Evolutionary conservation across 192 early-diverging fungal species (phyloP).

Genomic region (Rhizoclosmatium globosum): DNA sequence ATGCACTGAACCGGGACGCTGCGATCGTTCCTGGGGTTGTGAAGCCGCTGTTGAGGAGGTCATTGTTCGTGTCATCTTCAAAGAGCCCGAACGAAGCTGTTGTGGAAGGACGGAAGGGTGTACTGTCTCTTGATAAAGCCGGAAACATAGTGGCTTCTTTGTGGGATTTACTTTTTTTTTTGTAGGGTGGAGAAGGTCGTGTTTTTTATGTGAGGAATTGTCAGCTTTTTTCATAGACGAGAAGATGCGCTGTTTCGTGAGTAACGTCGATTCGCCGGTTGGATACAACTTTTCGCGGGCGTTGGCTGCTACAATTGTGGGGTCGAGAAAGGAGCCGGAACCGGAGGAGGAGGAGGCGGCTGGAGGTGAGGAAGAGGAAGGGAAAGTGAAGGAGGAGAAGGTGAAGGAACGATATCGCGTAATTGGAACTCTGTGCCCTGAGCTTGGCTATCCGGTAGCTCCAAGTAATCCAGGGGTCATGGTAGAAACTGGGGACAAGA

Average conservation of each 20-base stretch:
- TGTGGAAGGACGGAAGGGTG: background rate
- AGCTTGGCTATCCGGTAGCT: background rate
- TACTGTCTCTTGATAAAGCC: background rate
- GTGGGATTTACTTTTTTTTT: too few species aligned
- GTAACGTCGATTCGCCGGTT: conserved; percentile 60
- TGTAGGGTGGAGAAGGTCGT: background rate
- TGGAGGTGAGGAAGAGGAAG: conserved; percentile 15
- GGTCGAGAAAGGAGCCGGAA: conserved; percentile 53
- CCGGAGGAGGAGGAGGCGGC: conserved; percentile 51
- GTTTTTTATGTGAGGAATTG: background rate
- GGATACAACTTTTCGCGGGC: conserved; percentile 62
- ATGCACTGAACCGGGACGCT: background rate
- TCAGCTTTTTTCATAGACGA: background rate
- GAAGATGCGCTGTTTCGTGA: conserved; percentile 57
- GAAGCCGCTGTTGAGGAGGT: background rate
- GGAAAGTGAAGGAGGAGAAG: conserved; percentile 34
- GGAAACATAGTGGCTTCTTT: too few species aligned
- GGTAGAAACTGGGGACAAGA: conserved; percentile 65
- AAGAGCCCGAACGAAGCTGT: background rate
- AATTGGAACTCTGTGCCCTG: conserved; percentile 50
- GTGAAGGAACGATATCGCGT: conserved; percentile 56
- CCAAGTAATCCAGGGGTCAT: conserved; percentile 48
- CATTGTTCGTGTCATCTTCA: background rate
- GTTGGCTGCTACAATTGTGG: conserved; percentile 55
- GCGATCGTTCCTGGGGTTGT: too few species aligned